Percentiles rank a stretch among this genome's conserved stretches.
These are phyloP conservation scores for Globisporangium echinulatum DNA, from an alignment of 352 stramenopile genomes.

Conservation along the genomic window DNA sequence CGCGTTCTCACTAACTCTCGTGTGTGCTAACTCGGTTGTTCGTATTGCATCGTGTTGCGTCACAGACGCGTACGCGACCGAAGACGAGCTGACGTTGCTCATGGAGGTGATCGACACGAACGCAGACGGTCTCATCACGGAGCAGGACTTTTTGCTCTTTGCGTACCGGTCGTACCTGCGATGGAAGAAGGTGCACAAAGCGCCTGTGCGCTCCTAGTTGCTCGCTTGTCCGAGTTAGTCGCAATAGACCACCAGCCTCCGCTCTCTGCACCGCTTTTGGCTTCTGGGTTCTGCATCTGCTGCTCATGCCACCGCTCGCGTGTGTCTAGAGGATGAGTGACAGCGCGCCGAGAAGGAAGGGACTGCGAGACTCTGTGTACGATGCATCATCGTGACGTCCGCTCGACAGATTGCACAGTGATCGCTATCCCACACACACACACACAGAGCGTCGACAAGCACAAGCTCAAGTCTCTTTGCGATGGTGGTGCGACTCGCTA, in stretches of 20 bases:
- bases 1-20: not conserved
- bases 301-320: no score
- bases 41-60: conserved; percentile 1
- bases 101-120: conserved; percentile 80
- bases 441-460: no score
- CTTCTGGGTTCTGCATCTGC: no score
- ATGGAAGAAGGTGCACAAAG: conserved; percentile 42
- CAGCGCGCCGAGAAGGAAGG: no score
- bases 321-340: no score
- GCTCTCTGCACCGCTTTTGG: no score
- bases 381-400: no score
- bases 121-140: conserved; percentile 64
- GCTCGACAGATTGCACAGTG: no score
- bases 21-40: conserved; percentile 5
- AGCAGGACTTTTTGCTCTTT: conserved; percentile 80
- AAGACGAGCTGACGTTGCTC: conserved; percentile 72
- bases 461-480: no score
- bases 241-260: not conserved
- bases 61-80: conserved; percentile 74
- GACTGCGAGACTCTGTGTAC: no score
- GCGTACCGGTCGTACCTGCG: conserved; percentile 63
- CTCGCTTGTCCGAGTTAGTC: not conserved
- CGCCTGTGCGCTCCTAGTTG: not conserved
- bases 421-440: no score
- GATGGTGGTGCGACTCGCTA: no score